Base-by-base conservation (phyloP, 2,329 filamentous ascomycete genomes). In the Ambrosiella cleistominuta region DNA sequence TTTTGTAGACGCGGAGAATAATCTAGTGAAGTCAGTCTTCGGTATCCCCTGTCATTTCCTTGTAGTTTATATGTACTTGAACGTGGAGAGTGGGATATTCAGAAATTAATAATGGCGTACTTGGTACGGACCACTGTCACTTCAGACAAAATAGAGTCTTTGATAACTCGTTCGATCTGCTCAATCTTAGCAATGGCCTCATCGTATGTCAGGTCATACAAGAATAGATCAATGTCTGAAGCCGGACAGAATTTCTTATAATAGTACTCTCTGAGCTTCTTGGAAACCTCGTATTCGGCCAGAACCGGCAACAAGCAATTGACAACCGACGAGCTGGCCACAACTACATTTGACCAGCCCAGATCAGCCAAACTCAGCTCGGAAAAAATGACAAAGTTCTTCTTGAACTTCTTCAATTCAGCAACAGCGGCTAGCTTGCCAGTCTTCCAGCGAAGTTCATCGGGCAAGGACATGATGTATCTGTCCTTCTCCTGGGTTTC, bases 91-190 rank as follows among this genome's bases (percentile, higher is more conserved):
- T 88, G 0, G 88, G 88, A 65, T 93, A 90, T 67, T 91, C 83
- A 50, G 83, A 88, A 39, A 80, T 86, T 65, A 95, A 93, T 94
- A 59, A 95, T 82, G 8, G 88, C 85, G 65, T 94, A 85, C 72
- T 91, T 94, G 15, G 88, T 94, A 40, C 88, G 79, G 51, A 95
- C 80, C 0, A 86, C 87, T 0, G 87, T 91, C 0, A 85, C 87
- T 69, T 95, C 88, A n/a, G 82, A 79, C 19, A 94, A 73, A 57
- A 47, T 47, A 17, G 44, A 5, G 6, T 47, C 44, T 4, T 47
- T 47, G 19, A 47, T 11, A 17, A 94, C 83, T 19, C 74, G 71
- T 68, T 95, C 88, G 61, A 95, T 91, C 63, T 87, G 74, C 66
- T 85, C 84, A 69, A 94, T 93, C 73, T 94, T 93, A 65, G 88